These are phyloP conservation scores for Lasiodiplodia sp. DNA, from an alignment of 2,329 filamentous ascomycete species.

Conservation along the genomic window DNA sequence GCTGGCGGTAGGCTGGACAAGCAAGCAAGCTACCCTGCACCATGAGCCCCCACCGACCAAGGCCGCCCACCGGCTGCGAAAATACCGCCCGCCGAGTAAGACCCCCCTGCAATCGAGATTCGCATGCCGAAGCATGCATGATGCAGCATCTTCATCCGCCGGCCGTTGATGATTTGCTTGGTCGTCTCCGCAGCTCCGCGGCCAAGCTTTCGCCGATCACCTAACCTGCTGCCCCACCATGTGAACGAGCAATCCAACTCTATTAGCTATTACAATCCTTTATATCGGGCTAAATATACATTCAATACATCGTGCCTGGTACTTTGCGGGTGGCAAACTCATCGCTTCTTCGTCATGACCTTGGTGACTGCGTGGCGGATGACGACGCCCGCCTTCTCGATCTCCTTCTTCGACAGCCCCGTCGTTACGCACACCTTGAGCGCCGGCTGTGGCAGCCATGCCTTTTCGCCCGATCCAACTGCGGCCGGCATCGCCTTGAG, in stretches of 20 bases:
- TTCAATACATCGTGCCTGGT: neutral
- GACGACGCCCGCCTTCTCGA: constrained; percentile 87
- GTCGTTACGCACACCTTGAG: constrained; percentile 91
- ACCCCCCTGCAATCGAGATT: constrained; percentile 22
- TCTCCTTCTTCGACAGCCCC: constrained; percentile 89
- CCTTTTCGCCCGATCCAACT: constrained; percentile 68
- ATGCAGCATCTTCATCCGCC: neutral
- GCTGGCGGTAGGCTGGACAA: neutral
- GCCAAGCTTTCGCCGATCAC: constrained; percentile 26
- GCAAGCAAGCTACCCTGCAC: neutral
- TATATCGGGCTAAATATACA: constrained; percentile 18
- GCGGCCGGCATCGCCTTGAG: constrained; percentile 75
- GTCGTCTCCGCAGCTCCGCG: constrained; percentile 2
- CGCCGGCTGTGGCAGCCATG: constrained; percentile 75
- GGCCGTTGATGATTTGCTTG: constrained; percentile 4
- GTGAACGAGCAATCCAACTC: constrained; percentile 1
- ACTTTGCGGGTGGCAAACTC: neutral
- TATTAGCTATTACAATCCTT: constrained; percentile 25
- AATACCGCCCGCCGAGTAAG: constrained; percentile 1
- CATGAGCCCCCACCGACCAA: neutral
- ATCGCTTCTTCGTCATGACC: constrained; percentile 66
- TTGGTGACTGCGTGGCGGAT: constrained; percentile 95
- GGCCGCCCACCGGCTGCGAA: neutral
- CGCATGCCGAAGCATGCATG: constrained; percentile 1
- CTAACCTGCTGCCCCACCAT: neutral